Base-by-base conservation (phyloP, 1,139 yeast species). In the Yamadazyma triangularis region DNA sequence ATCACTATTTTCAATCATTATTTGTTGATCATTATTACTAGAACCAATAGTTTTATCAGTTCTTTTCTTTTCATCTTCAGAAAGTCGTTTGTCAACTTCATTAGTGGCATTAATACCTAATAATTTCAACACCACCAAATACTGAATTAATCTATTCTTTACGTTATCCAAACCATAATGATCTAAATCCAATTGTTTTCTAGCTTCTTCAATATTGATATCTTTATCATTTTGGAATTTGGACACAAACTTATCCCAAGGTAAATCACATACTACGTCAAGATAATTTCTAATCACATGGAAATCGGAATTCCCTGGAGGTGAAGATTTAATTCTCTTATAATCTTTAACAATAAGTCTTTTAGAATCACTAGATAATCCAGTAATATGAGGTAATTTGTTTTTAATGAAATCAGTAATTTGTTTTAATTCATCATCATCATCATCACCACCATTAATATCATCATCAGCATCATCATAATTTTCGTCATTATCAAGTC, bases 91-190 rank as follows among this genome's bases (percentile, higher is more conserved):
- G 27, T 46, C 44, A 13, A 44, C 39, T 28, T 56, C 53, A 23
- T 44, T 42, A 18, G 62, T 65, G 2, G 69, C 69, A 38, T 62
- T 64, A 18, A 58, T 51, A 6, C 68, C 70, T 33, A 80, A 73
- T 25, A 86, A 64, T 41, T 84, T 81, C 45, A 85, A 60, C 9
- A 87, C 89, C 8, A 91, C 88, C 30, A 86, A 61, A 49, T 86
- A 87, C 51, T 89, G 95, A 28, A 88, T 58, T 33, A 89, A 70
- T 33, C 96, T 69, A 45, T 75, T 81, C 54, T 89, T 89, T 30
- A 87, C 95, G 40, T 80, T 77, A 35, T 78, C 77, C 50, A 89
- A 66, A 0, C 96, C 96, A 51, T 77, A 85, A 57, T 89, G 96
- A 44, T 87, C 96, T 21, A 67, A 69, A 50, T 88, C 87, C 25